phyloP scores from a whole-genome alignment of 345 rosid species.

The Arabis hirsuta region DNA sequence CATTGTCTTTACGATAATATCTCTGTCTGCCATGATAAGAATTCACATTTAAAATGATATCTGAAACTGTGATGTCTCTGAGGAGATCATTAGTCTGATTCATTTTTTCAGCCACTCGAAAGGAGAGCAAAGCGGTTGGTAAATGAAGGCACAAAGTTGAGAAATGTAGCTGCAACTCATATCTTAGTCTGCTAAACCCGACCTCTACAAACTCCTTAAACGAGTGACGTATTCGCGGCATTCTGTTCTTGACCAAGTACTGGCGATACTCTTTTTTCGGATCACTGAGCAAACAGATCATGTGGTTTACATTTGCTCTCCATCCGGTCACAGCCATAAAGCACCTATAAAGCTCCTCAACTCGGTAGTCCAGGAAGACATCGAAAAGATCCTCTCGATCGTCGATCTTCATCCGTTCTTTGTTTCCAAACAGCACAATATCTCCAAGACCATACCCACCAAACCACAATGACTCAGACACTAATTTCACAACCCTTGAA shows the following conservation, averaged over 20 bases:
- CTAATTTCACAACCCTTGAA: slow-evolving; percentile 39
- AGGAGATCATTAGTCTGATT: slow-evolving; percentile 33
- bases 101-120: slow-evolving; percentile 41
- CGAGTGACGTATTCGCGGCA: neutral
- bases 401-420: slow-evolving; percentile 43
- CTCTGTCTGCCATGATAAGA: neutral
- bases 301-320: slow-evolving; percentile 34
- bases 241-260: neutral
- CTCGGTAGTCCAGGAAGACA: slow-evolving; percentile 51
- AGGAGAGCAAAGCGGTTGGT: slow-evolving; percentile 44
- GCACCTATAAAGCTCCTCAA: slow-evolving; percentile 30
- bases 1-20: neutral
- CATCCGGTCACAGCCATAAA: slow-evolving; percentile 46
- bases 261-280: slow-evolving; percentile 16
- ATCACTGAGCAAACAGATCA: slow-evolving; percentile 49
- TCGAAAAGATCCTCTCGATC: slow-evolving; percentile 43
- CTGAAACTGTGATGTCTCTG: neutral
- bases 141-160: slow-evolving; percentile 46
- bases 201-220: slow-evolving; percentile 36
- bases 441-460: slow-evolving; percentile 50
- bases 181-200: slow-evolving; percentile 7
- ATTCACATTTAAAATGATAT: neutral
- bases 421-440: slow-evolving; percentile 51
- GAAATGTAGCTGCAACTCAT: slow-evolving; percentile 30
- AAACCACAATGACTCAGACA: slow-evolving; percentile 23